phyloP scores from a whole-genome alignment of 495 filamentous ascomycete genomes.

The Collariella sp. region DNA sequence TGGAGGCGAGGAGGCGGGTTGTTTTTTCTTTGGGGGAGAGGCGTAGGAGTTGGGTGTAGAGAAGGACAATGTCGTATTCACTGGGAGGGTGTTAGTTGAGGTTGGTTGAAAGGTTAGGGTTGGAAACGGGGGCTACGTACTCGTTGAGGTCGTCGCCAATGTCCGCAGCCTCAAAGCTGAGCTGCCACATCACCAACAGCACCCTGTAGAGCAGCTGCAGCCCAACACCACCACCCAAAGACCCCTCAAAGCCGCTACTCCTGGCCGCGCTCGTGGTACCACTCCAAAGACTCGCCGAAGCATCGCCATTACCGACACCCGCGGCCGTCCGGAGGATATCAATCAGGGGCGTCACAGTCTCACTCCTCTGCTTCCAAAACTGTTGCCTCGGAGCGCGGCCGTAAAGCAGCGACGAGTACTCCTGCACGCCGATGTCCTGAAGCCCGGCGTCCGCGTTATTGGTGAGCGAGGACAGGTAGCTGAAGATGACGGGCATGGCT shows the following conservation, averaged over 20 bases:
- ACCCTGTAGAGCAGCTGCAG: conserved; percentile 93
- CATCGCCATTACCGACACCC: conserved; percentile 56
- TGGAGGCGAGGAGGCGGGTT: conserved; percentile 81
- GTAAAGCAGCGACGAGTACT: conserved; percentile 80
- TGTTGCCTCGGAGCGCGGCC: conserved; percentile 63
- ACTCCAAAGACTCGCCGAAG: conserved; percentile 57
- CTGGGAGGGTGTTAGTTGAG: conserved; percentile 36
- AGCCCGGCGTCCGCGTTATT: conserved; percentile 71
- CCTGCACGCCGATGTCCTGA: conserved; percentile 90
- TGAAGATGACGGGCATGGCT: conserved; percentile 77
- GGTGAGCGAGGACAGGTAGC: conserved; percentile 72
- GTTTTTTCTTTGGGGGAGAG: conserved; percentile 97
- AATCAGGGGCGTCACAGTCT: conserved; percentile 74
- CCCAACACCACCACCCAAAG: conserved; percentile 72
- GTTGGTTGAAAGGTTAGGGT: too few relatives aligned
- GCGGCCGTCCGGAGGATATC: conserved; percentile 75
- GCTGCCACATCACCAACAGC: conserved; percentile 85
- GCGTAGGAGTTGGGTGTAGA: conserved; percentile 82
- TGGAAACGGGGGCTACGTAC: conserved; percentile 43
- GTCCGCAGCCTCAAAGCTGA: conserved; percentile 79
- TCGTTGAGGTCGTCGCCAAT: conserved; percentile 82
- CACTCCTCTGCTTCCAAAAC: conserved; percentile 80
- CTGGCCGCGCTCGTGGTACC: conserved; percentile 48
- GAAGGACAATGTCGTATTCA: conserved; percentile 82
- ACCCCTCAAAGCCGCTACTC: conserved; percentile 50